phyloP scores from a whole-genome alignment of 768 basidiomycete genomes.

The Clitopilus hobsonii region DNA sequence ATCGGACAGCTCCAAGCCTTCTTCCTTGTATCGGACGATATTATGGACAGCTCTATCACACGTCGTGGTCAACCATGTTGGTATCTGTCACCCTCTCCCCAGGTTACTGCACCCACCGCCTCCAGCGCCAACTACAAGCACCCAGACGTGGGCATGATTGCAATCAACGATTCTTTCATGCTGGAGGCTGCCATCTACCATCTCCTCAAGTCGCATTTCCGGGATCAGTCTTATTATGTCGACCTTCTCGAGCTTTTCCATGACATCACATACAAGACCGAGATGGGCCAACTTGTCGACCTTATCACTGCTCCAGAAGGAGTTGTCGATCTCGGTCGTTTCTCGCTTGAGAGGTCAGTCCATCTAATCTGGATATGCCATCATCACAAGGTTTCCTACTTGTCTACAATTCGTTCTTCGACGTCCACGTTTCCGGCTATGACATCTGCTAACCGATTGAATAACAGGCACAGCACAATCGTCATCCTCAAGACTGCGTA shows the following conservation, averaged over 20 bases:
- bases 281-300: constrained; percentile 95
- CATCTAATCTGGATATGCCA: neutral
- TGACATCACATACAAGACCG: constrained; percentile 87
- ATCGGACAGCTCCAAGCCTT: constrained; percentile 82
- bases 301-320: constrained; percentile 94
- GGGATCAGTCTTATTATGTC: constrained; percentile 74
- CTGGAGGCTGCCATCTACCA: constrained; percentile 91
- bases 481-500: constrained; percentile 97
- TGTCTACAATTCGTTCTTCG: neutral
- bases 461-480: constrained; percentile 76
- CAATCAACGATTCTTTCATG: constrained; percentile 97
- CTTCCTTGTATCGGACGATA: constrained; percentile 96
- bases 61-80: constrained; percentile 94
- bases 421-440: neutral
- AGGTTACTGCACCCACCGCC: constrained; percentile 13
- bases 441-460: neutral
- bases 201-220: constrained; percentile 85
- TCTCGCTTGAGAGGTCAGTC: constrained; percentile 77
- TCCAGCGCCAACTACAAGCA: constrained; percentile 14
- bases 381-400: neutral
- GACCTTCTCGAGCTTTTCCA: constrained; percentile 91
- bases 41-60: constrained; percentile 95
- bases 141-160: constrained; percentile 67
- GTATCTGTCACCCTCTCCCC: constrained; percentile 49
- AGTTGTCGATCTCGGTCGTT: constrained; percentile 78